Base-by-base conservation (phyloP, 352 stramenopile species). In the Phytophthora syringae region DNA sequence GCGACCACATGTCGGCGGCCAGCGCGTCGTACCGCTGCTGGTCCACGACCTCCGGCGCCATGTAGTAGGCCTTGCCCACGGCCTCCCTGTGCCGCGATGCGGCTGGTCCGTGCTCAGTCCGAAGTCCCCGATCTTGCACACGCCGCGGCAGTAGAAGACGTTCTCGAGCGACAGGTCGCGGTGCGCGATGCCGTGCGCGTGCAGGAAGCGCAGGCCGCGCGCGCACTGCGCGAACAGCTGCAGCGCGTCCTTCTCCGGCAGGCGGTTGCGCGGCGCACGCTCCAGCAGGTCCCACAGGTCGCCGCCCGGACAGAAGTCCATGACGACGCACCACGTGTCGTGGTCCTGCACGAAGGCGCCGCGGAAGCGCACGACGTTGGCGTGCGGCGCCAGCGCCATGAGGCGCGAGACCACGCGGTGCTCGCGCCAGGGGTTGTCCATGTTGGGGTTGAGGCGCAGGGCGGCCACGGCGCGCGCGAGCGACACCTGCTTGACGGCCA, bases 1-100 rank as follows among this genome's bases (percentile, higher is more conserved):
- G 66, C 21, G 81, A 87, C 81, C 79, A 89, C 69, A 88, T 79
- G 48, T 90, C 82, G 21, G 79, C 82, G 4, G 67, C 77, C 12
- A 60, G 59, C 0, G 77, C 79, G 36, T 86, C 72, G 70, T 89
- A 89, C 22, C 34, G 39, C 39, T 45, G 39, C 39, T 45, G 39
- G 39, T 24, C 59, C 9, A 82, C 67, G 3, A 88, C 79, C 63
- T 90, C 81, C 2, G 72, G 77, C 37, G 77, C 79, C 78, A 86
- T 90, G 64, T 84, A 88, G 54, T 85, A 85, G n/a, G 63, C 56
- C 53, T 80, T 83, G 40, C 70, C 76, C 11, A 82, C 69, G 9
- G 60, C 65, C 22, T 83, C 72, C 3, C 16, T 45, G 43, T 60
- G 62, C 60, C 7, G 21, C 55, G 58, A 1, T 13, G 60, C 20